phyloP scores from a whole-genome alignment of 2,329 filamentous ascomycete species.

The Fusarium sp. region DNA sequence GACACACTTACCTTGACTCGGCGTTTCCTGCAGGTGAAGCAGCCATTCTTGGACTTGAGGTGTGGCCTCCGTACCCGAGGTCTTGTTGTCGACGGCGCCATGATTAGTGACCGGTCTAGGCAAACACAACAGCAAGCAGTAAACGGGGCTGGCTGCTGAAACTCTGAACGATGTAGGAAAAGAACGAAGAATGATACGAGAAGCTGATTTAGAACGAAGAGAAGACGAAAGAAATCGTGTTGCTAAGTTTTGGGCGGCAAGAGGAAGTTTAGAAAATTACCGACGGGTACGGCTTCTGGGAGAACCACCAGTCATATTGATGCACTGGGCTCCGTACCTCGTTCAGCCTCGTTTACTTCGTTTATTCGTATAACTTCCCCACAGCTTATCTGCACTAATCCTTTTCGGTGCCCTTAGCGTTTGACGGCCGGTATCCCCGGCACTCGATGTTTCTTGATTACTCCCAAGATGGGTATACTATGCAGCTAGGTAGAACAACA shows the following conservation, averaged over 20 bases:
- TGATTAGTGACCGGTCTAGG: background rate
- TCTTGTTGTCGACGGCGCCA: background rate
- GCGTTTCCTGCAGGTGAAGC: background rate
- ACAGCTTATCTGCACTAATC: background rate
- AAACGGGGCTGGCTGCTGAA: accelerated
- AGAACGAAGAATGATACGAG: background rate
- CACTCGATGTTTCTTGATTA: background rate
- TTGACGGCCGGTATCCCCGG: accelerated
- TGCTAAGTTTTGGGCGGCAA: accelerated
- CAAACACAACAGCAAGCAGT: accelerated
- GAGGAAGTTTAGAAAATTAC: background rate
- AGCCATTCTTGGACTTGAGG: background rate
- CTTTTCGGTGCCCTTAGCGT: accelerated
- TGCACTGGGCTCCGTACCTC: background rate
- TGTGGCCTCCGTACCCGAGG: background rate
- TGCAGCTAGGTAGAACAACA: accelerated
- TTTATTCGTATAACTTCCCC: background rate
- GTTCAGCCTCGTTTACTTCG: background rate
- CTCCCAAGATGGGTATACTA: background rate
- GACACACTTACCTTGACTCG: background rate
- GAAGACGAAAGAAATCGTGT: background rate
- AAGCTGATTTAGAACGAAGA: background rate
- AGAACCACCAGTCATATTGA: background rate
- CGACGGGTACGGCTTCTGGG: background rate
- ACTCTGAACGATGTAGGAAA: accelerated